Percentiles rank a stretch among this genome's conserved stretches.
Evolutionary conservation across 176 grass and related monocot species (phyloP).

Genomic region (Aegilops speltoides): DNA sequence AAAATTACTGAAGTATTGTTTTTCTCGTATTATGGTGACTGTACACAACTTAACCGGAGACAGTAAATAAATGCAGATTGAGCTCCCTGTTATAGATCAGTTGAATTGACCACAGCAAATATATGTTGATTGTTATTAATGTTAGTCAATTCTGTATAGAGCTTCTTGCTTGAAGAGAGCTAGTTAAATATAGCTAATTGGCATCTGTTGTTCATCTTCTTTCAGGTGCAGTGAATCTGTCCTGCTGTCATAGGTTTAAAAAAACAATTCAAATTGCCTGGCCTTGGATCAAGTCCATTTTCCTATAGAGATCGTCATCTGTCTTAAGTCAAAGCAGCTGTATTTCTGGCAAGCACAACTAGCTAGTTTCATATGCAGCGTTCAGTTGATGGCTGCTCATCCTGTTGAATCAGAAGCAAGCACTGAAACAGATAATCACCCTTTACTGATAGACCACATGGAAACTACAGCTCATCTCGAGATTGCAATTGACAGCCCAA

Average conservation of each 20-base stretch:
- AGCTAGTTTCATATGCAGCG: constrained; percentile 35
- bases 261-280: neutral
- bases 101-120: neutral
- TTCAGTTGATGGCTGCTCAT: constrained; percentile 52
- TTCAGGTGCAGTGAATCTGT: constrained; percentile 19
- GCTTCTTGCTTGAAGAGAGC: neutral
- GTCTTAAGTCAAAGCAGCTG: constrained; percentile 6
- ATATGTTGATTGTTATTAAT: neutral
- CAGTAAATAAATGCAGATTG: neutral
- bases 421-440: constrained; percentile 32
- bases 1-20: neutral
- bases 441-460: constrained; percentile 52
- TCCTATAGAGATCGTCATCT: neutral
- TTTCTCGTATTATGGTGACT: neutral
- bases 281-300: constrained; percentile 16
- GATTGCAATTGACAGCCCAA: constrained; percentile 60
- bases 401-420: constrained; percentile 33
- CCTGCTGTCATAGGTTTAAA: neutral
- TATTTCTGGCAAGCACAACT: constrained; percentile 13
- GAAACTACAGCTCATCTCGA: constrained; percentile 36
- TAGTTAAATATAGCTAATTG: constrained; percentile 18
- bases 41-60: neutral
- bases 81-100: neutral
- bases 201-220: neutral
- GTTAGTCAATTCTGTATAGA: constrained; percentile 1